phyloP scores from a whole-genome alignment of 2,329 filamentous ascomycete species.

The Fusarium zealandicum region DNA sequence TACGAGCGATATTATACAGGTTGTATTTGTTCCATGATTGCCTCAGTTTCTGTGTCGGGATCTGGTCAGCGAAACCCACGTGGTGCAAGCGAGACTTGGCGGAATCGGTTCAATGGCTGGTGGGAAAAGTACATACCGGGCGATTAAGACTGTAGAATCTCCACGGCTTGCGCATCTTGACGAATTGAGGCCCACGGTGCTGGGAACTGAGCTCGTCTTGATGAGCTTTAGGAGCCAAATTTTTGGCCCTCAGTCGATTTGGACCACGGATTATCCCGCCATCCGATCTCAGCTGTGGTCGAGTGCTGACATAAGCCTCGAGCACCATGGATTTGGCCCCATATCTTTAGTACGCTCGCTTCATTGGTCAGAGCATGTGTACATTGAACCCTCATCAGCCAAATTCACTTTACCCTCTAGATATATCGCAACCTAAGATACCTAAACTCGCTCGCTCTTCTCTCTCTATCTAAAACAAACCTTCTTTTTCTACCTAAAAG shows the following conservation, averaged over 20 bases:
- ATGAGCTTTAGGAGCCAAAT: slow-evolving; percentile 40
- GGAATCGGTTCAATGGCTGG: slow-evolving; percentile 5
- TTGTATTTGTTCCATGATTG: slow-evolving; percentile 99
- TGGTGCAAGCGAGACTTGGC: background rate
- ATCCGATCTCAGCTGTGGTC: slow-evolving; percentile 19
- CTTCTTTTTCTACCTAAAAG: no score
- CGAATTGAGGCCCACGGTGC: slow-evolving; percentile 41
- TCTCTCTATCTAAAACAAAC: no score
- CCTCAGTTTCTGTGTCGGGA: slow-evolving; percentile 75
- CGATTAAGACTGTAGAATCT: slow-evolving; percentile 73
- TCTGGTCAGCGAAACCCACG: slow-evolving; percentile 28
- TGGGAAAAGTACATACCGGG: slow-evolving; percentile 58
- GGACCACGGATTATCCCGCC: slow-evolving; percentile 42
- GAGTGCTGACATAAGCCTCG: slow-evolving; percentile 39
- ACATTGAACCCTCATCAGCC: no score
- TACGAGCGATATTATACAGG: slow-evolving; percentile 79
- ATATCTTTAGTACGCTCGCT: no score
- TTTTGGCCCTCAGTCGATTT: slow-evolving; percentile 41
- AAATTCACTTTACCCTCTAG: no score
- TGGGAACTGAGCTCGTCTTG: slow-evolving; percentile 38
- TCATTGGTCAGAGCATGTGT: no score
- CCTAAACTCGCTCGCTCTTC: no score
- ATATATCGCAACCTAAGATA: no score
- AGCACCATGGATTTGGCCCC: no score
- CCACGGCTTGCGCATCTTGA: slow-evolving; percentile 61